Evolutionary conservation across 2,329 filamentous ascomycete genomes (phyloP).

Genomic region (Calonectria pseudoreteaudii): DNA sequence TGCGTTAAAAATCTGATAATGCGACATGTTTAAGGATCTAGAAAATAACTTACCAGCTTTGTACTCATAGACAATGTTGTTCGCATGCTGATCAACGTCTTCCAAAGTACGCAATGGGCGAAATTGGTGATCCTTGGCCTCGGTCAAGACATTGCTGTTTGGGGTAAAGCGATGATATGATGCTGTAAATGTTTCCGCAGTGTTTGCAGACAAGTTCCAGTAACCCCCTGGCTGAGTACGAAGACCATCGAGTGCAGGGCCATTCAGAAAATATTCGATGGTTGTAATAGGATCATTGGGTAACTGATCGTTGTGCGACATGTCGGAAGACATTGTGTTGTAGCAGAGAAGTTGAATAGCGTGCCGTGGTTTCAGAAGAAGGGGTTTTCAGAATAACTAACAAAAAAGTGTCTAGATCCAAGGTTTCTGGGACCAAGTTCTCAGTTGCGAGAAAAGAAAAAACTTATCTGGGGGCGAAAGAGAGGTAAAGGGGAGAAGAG

Average conservation of each 20-base stretch:
- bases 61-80: background rate
- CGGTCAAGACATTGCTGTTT: background rate
- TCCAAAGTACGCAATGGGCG: background rate
- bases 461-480: background rate
- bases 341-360: background rate
- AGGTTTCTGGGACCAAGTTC: background rate
- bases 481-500: background rate
- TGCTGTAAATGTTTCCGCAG: background rate
- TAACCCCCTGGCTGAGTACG: background rate
- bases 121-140: background rate
- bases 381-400: background rate
- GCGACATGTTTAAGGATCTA: too few species aligned
- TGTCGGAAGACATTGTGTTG: background rate
- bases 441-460: background rate
- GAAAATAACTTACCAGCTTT: background rate
- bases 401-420: background rate
- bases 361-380: background rate
- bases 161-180: background rate
- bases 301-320: background rate
- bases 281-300: background rate
- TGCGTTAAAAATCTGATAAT: background rate
- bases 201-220: background rate
- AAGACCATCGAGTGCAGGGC: background rate
- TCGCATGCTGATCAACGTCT: background rate
- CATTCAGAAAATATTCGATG: background rate